Evolutionary conservation across 2,329 filamentous ascomycete species (phyloP).

Genomic region (Ophiostoma angusticollis): DNA sequence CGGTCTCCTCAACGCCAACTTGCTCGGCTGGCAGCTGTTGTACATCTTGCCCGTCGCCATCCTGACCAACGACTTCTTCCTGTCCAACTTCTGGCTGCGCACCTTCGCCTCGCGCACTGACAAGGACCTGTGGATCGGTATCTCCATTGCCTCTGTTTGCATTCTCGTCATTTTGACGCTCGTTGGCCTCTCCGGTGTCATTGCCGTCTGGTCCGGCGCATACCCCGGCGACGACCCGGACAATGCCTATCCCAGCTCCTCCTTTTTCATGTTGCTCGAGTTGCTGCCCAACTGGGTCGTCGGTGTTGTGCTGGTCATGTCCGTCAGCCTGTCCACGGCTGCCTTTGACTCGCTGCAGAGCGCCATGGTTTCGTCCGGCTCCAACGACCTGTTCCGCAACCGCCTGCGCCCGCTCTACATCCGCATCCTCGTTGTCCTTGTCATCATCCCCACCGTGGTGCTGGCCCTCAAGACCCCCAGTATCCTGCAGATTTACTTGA

Average conservation of each 20-base stretch:
- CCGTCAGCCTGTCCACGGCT: constrained; percentile 61
- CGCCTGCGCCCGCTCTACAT: constrained; percentile 64
- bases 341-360: constrained; percentile 72
- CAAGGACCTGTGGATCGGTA: constrained; percentile 62
- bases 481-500: constrained; percentile 71
- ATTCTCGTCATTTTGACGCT: constrained; percentile 60
- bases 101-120: constrained; percentile 72
- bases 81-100: constrained; percentile 73
- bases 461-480: constrained; percentile 62
- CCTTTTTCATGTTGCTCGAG: constrained; percentile 63
- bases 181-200: constrained; percentile 58
- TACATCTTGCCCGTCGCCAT: constrained; percentile 76
- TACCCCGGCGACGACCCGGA: constrained; percentile 48
- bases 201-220: constrained; percentile 67
- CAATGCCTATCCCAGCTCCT: constrained; percentile 46
- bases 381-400: constrained; percentile 78
- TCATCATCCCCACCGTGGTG: constrained; percentile 63
- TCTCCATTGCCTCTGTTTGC: constrained; percentile 51
- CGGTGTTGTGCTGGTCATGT: constrained; percentile 69
- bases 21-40: constrained; percentile 73
- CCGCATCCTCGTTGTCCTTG: constrained; percentile 51
- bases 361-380: constrained; percentile 68
- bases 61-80: constrained; percentile 75
- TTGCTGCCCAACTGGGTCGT: constrained; percentile 69
- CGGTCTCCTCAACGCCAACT: constrained; percentile 51